Conservation (phyloP, 139 green algal genomes). For the Tetratostichococcus sp. region DNA sequence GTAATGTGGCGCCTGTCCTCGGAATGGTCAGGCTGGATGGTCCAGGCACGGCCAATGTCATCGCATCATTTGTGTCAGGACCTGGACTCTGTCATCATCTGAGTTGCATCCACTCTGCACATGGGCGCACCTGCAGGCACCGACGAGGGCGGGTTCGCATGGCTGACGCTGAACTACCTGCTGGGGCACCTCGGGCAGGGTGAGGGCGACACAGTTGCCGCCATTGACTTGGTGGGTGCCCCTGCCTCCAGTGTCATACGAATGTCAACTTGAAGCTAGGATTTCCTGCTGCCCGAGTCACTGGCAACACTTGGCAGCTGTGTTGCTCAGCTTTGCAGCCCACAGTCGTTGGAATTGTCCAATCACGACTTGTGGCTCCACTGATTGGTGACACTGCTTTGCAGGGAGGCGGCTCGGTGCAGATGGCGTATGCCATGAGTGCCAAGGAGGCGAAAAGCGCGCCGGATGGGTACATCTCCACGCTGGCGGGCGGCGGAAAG, state of each 20-base stretch:
- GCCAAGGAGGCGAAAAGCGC: conserved; percentile 46
- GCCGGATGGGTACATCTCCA: conserved; percentile 61
- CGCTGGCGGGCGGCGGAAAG: conserved; percentile 54
- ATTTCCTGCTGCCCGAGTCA: too few species aligned
- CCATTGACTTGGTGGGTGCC: conserved; percentile 73
- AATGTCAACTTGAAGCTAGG: too few species aligned
- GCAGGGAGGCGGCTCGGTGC: conserved; percentile 81
- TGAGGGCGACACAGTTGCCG: conserved; percentile 70
- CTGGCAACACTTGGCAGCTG: too few species aligned
- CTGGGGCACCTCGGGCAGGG: conserved; percentile 72
- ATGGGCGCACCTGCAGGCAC: conserved; percentile 5
- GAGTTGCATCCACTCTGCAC: neutral
- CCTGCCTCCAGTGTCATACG: too few species aligned
- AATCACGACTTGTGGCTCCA: too few species aligned
- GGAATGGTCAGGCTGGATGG: too few species aligned
- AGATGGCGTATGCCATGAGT: conserved; percentile 80
- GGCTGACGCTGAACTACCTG: conserved; percentile 98
- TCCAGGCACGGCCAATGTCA: too few species aligned
- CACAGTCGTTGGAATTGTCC: too few species aligned
- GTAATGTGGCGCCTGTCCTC: too few species aligned
- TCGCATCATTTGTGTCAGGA: too few species aligned
- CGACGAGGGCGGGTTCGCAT: conserved; percentile 85
- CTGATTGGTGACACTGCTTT: too few species aligned
- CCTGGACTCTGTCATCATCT: neutral
- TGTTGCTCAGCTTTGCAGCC: too few species aligned